A percentile compares a stretch with the other conserved stretches of the same genome.
phyloP scores from a whole-genome alignment of 768 basidiomycete species.

The Lentinula sp. region DNA sequence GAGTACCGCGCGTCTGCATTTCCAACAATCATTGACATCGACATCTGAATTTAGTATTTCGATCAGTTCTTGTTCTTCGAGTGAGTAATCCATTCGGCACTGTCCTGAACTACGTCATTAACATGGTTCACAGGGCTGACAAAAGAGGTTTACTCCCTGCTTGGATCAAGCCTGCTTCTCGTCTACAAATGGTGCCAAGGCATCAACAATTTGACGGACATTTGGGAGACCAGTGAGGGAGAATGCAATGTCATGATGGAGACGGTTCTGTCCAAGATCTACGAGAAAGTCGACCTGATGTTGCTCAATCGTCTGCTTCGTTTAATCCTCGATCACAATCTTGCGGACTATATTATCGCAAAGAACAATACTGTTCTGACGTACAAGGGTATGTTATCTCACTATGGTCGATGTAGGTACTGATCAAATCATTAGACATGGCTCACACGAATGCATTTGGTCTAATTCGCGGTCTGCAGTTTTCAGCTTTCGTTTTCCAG shows the following conservation, averaged over 20 bases:
- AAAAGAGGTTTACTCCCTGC: conserved; percentile 97
- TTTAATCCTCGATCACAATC: conserved; percentile 95
- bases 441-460: conserved; percentile 97
- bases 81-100: conserved; percentile 22
- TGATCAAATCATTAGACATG: conserved; percentile 52
- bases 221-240: conserved; percentile 98
- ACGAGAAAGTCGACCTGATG: conserved; percentile 98
- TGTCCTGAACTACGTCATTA: neutral
- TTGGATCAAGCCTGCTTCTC: conserved; percentile 97
- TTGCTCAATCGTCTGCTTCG: conserved; percentile 92
- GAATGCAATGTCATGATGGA: conserved; percentile 99
- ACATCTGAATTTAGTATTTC: conserved; percentile 53
- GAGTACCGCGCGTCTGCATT: conserved; percentile 19
- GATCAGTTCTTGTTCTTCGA: conserved; percentile 99
- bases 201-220: conserved; percentile 96
- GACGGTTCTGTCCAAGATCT: conserved; percentile 94
- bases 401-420: neutral
- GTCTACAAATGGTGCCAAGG: conserved; percentile 99
- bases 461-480: conserved; percentile 95
- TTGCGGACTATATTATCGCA: conserved; percentile 98
- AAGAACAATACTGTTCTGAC: conserved; percentile 97
- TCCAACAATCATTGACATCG: conserved; percentile 6
- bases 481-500: conserved; percentile 99
- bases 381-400: conserved; percentile 57
- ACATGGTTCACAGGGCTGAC: conserved; percentile 53